These are phyloP conservation scores for Cordyceps fumosorosea DNA, from an alignment of 2,329 filamentous ascomycete species.

Conservation along the genomic window DNA sequence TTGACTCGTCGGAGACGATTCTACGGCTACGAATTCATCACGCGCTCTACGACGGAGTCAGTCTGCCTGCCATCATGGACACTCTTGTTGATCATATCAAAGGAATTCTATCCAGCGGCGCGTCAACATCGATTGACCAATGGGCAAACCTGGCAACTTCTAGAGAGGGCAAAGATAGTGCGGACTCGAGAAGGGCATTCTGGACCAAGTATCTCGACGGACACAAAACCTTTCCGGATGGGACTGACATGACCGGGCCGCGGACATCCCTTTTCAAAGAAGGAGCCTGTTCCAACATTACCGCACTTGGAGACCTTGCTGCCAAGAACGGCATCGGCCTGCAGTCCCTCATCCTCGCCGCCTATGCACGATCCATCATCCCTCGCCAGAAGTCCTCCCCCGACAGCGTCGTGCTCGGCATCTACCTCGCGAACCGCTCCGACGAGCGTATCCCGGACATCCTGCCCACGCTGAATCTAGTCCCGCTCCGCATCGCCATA, in stretches of 20 bases:
- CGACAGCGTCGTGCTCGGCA: constrained; percentile 54
- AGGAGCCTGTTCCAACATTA: not conserved
- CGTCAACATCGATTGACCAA: not conserved
- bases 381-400: not conserved
- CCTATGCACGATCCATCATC: constrained; percentile 39
- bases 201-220: constrained; percentile 36
- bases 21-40: constrained; percentile 67
- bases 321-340: constrained; percentile 53
- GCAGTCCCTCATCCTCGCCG: constrained; percentile 38
- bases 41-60: constrained; percentile 81
- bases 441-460: constrained; percentile 40
- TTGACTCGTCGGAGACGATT: constrained; percentile 16
- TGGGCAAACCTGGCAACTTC: constrained; percentile 35
- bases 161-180: constrained; percentile 16
- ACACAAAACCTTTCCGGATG: constrained; percentile 14
- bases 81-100: constrained; percentile 24
- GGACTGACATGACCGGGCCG: constrained; percentile 21
- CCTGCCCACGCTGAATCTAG: constrained; percentile 71
- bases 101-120: not conserved
- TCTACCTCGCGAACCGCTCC: constrained; percentile 76
- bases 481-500: constrained; percentile 58
- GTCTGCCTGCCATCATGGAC: constrained; percentile 57
- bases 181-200: constrained; percentile 24
- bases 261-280: constrained; percentile 21
- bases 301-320: constrained; percentile 23